A percentile compares a stretch with the other conserved stretches of the same genome.
These are phyloP conservation scores for Adiantum capillusveneris DNA, from an alignment of 75 land plant genomes.

Conservation along the genomic window DNA sequence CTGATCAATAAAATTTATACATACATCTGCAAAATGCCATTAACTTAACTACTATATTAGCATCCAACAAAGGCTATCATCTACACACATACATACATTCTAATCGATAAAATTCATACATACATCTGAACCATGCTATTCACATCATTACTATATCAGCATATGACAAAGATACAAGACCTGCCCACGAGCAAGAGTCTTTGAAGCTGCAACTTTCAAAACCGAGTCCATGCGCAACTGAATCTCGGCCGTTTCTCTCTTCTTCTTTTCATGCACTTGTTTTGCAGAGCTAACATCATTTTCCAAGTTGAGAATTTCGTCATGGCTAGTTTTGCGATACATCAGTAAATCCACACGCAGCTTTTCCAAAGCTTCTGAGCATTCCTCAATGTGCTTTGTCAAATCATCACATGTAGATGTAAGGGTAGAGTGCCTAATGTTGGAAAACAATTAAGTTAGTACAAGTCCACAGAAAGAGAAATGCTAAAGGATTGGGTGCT, in stretches of 20 bases:
- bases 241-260: slow-evolving; percentile 21
- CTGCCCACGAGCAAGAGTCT: slow-evolving; percentile 28
- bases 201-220: slow-evolving; percentile 14
- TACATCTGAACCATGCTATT: too few relatives aligned
- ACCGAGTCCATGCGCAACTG: slow-evolving; percentile 21
- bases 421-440: slow-evolving; percentile 25
- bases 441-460: not conserved
- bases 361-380: slow-evolving; percentile 15
- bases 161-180: slow-evolving; percentile 7
- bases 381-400: slow-evolving; percentile 13
- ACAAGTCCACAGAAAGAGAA: too few relatives aligned
- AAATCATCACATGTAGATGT: slow-evolving; percentile 15
- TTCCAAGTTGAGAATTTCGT: slow-evolving; percentile 22
- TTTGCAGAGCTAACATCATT: slow-evolving; percentile 21
- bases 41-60: too few relatives aligned
- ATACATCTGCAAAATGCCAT: too few relatives aligned
- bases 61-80: too few relatives aligned
- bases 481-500: too few relatives aligned
- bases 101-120: too few relatives aligned
- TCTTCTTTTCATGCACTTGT: slow-evolving; percentile 20
- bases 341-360: slow-evolving; percentile 16
- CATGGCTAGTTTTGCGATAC: slow-evolving; percentile 13
- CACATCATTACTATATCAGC: too few relatives aligned
- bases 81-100: too few relatives aligned
- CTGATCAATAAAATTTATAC: too few relatives aligned